Evolutionary conservation across 208 protist species (phyloP).

Genomic region (Wallacemonas rigidus): DNA sequence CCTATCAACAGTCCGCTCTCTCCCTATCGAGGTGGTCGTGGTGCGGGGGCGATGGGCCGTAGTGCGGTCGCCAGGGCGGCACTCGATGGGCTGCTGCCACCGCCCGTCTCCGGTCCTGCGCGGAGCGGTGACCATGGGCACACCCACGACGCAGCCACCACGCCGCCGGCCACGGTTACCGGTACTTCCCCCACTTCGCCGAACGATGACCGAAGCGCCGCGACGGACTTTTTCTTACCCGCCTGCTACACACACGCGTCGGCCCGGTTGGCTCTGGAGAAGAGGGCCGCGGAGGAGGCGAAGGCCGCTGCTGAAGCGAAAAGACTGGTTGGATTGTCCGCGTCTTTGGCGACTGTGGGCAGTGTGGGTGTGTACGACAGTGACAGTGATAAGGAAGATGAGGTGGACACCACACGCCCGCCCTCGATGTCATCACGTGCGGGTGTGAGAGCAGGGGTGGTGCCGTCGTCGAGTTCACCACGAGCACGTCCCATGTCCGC

Average conservation of each 20-base stretch:
- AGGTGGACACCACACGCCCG: not conserved
- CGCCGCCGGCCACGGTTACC: too few relatives aligned
- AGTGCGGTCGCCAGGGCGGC: not conserved
- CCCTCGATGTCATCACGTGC: not conserved
- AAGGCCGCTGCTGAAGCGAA: not conserved
- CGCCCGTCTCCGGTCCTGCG: not conserved
- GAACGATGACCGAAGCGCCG: too few relatives aligned
- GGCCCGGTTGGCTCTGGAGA: not conserved
- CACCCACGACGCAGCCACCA: too few relatives aligned
- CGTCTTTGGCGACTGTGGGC: not conserved
- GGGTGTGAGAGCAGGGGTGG: too few relatives aligned
- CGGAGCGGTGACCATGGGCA: not conserved
- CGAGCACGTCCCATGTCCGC: not conserved
- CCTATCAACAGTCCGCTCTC: too few relatives aligned
- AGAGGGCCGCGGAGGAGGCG: not conserved
- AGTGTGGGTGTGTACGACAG: not conserved
- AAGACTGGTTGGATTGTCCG: not conserved
- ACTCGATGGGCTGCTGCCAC: constrained; percentile 7
- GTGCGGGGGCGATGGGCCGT: not conserved
- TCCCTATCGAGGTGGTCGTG: too few relatives aligned
- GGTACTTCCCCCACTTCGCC: too few relatives aligned
- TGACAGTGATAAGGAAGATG: not conserved
- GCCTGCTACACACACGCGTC: not conserved
- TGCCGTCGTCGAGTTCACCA: not conserved
- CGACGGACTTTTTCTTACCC: not conserved